Base-by-base conservation (phyloP, 2,329 filamentous ascomycete genomes). In the Leptographium radiaticola region DNA sequence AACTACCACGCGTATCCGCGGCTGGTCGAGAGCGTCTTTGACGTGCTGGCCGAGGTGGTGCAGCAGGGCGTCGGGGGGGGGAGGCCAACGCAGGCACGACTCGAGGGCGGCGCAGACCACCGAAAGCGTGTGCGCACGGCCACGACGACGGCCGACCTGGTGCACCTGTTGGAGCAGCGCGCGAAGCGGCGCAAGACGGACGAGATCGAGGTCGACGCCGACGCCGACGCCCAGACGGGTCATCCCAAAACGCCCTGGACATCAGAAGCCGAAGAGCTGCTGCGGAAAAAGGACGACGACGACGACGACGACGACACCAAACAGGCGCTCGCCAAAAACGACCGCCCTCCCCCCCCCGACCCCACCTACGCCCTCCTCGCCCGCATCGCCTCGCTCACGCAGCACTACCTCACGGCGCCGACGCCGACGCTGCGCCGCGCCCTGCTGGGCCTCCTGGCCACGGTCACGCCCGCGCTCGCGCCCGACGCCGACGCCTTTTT, bases 1-100 rank as follows among this genome's bases (percentile, higher is more conserved):
- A 87, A 89, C 62, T 98, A 93, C 62, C 93, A 98, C 62, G 93
- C 93, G 1, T 97, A 98, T 65, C 83, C 89, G 0, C 71, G 77
- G 18, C 82, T 98, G 54, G 90, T 95, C 1, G 89, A 95, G 64
- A 79, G 83, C 47, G 72, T 98, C 7, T 98, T 97, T 65, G 73
- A 79, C 1, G 89, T 95, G 0, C 71, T 98, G 6, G 83, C 81
- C 53, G 87, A 89, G 56, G 81, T 97, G 54, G 88, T 93, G 12
- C 81, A 88, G 52, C 88, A 95, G 68, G 88, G 88, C 4, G 80
- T 83, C 33, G 33, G 33, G 33, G 7, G 33, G 33, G 33, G 12
- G 84, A 80, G 58, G 76, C 76, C 2, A 69, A 73, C 46, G 67
- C 68, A 54, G 67, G 79, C 2, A 67, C 80, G 8, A n/a, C 60